Evolutionary conservation across 192 early-diverging fungal genomes (phyloP), one percentile per base, ranked within the genome.

Genomic region (Linnemannia zychae): DNA sequence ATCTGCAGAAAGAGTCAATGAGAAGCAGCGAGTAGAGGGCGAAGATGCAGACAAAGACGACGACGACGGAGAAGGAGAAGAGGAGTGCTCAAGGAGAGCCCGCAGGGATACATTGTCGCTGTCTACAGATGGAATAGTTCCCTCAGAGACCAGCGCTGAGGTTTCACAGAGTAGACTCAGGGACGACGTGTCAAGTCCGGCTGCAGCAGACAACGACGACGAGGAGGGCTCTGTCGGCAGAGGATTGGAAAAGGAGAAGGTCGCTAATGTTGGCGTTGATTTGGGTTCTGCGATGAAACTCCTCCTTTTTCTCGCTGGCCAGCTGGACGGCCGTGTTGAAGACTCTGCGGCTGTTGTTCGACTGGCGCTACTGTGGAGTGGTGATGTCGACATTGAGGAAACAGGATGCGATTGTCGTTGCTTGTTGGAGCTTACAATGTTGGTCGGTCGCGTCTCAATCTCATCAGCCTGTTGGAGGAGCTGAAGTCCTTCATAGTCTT

Each of bases 131-230:
- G 68, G 46, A 24, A 75, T 71, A 9, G 69, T 48, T 31, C 75
- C 81, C 16, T 28, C 70, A 12, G 81, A 82, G 22, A 82, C 81
- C 44, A 82, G 13, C 4, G 60, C 75, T 18, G 81, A 82, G 18
- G 81, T 82, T 7, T 75, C 71, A 22, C 75, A 82, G 22, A 82
- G 74, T 28, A 82, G 40, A 57, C 81, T 82, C 46, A 82, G 53
- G 47, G 75, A 82, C 22, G 81, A 74, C 11, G 81, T 82, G 22
- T 82, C 81, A 34, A 82, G 52, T 20, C 38, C 22, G 33, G n/a
- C 40, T 44, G 40, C 12, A 72, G 24, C 31, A 2, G 77, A 65
- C 24, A 47, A 33, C 60, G 31, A 20, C 16, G 76, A 44, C 18
- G 76, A 63, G 57, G 57, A 28, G 28, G 57, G 28, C 57, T 33